Evolutionary conservation across 2,329 filamentous ascomycete genomes (phyloP), one percentile per base, ranked within the genome.

Genomic region (Aspergillus unguis): DNA sequence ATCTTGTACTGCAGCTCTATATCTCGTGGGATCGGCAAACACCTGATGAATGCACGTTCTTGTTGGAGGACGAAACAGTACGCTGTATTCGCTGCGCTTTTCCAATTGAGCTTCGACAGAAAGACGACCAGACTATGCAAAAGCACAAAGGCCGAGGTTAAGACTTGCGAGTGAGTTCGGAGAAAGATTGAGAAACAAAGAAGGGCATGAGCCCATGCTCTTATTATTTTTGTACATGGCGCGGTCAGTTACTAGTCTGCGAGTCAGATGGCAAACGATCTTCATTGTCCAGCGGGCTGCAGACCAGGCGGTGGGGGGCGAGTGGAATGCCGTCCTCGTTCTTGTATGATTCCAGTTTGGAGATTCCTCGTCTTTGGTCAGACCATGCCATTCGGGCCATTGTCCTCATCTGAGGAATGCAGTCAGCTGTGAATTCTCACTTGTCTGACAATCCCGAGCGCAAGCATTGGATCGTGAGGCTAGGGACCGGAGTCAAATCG

Each of bases 11-110:
- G n/a, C 29, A 25, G 17, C 17, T 40, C 23, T 40, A 35, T 35
- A 40, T 40, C 48, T 57, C 50, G 41, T 55, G 42, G 17, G 54
- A 59, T 55, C 56, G 44, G 40, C 56, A 43, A 38, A 55, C 41
- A 31, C 37, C 44, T 43, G 50, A 50, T 45, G 41, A 25, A 29
- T 42, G 36, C 48, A 50, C 48, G 43, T 50, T 40, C 37, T 17
- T 17, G 17, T 17, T 17, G 37, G n/a, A 8, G 37, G 37, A 23
- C 17, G 35, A 37, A 17, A n/a, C 17, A 17, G 17, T 17, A 17
- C 17, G 17, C 17, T 17, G 17, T 17, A 17, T 17, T 17, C 17
- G 17, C 17, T 17, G 17, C 17, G 17, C 17, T 17, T 17, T 17
- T 17, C 17, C 17, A 17, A 17, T 17, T 17, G 17, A 17, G 17